Percentiles rank a stretch among this genome's conserved stretches.
Evolutionary conservation across 345 rosid species (phyloP).

Genomic region (Crucihimalaya himalaica): DNA sequence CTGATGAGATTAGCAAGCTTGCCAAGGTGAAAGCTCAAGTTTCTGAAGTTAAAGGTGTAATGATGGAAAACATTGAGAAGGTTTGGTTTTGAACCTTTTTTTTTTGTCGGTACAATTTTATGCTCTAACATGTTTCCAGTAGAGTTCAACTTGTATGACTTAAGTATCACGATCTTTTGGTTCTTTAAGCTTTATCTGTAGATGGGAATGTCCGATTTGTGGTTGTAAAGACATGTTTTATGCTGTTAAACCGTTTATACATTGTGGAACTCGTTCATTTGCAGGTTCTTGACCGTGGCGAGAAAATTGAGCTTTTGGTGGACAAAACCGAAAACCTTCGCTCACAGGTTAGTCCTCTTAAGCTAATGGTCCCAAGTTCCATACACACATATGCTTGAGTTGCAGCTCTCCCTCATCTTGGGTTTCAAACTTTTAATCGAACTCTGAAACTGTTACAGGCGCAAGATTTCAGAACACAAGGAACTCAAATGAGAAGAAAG

Average conservation of each 20-base stretch:
- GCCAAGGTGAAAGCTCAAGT: constrained; percentile 99
- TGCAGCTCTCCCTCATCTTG: not conserved
- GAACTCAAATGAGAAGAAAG: constrained; percentile 82
- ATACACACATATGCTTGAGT: not conserved
- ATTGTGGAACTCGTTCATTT: constrained; percentile 5
- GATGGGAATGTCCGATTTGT: not conserved
- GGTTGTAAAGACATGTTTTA: not conserved
- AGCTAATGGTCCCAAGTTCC: constrained; percentile 19
- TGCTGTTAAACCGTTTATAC: not conserved
- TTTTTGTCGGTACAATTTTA: not conserved
- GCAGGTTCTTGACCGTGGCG: constrained; percentile 95
- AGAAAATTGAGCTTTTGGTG: constrained; percentile 85
- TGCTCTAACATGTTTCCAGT: not conserved
- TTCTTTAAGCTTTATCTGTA: not conserved
- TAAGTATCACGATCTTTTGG: not conserved
- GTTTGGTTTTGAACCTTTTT: constrained; percentile 39
- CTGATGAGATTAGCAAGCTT: constrained; percentile 97
- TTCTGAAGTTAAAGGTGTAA: constrained; percentile 95
- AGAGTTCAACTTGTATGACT: not conserved
- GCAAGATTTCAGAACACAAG: constrained; percentile 82
- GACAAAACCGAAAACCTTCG: constrained; percentile 96
- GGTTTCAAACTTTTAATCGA: not conserved
- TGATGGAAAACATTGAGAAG: constrained; percentile 99
- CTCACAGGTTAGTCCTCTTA: constrained; percentile 63
- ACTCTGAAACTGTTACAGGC: constrained; percentile 50